Conservation (phyloP, 2,329 filamentous ascomycete species). For the Aspergillus chevalieri region DNA sequence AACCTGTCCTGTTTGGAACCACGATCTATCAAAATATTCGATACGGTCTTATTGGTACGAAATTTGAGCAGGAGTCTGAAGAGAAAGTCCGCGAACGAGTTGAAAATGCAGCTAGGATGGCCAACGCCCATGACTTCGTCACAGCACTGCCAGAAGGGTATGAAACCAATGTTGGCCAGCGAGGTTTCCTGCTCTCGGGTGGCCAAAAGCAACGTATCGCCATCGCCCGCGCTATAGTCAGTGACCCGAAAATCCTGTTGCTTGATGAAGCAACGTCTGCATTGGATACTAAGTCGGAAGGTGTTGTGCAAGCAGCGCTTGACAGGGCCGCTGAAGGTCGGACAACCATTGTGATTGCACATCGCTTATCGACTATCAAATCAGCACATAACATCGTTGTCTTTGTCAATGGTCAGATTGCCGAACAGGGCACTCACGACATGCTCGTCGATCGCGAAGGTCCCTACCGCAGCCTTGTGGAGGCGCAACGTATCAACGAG, state of each 20-base stretch:
- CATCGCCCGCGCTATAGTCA: constrained; percentile 84
- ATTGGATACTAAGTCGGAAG: constrained; percentile 90
- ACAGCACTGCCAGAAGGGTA: constrained; percentile 76
- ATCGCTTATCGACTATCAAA: constrained; percentile 89
- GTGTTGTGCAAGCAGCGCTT: constrained; percentile 85
- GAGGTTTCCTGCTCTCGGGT: constrained; percentile 85
- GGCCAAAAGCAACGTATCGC: constrained; percentile 97
- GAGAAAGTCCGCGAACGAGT: constrained; percentile 67
- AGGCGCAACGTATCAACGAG: constrained; percentile 73
- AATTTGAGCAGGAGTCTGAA: constrained; percentile 60
- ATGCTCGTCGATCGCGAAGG: constrained; percentile 63
- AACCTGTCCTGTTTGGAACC: constrained; percentile 82
- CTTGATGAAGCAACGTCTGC: constrained; percentile 94
- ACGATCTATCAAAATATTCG: constrained; percentile 85
- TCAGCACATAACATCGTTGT: constrained; percentile 95
- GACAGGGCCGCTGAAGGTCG: constrained; percentile 78
- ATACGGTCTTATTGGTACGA: constrained; percentile 83
- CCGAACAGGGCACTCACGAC: constrained; percentile 87
- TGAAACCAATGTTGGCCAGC: constrained; percentile 89
- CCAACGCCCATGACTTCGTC: constrained; percentile 93
- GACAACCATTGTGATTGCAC: constrained; percentile 93
- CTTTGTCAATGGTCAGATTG: constrained; percentile 75
- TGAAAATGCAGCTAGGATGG: constrained; percentile 75
- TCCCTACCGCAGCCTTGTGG: constrained; percentile 79
- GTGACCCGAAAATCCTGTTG: constrained; percentile 83